Base-by-base conservation (phyloP, 202 grass and related monocot species). In the Dendrocalamus latiflorus region DNA sequence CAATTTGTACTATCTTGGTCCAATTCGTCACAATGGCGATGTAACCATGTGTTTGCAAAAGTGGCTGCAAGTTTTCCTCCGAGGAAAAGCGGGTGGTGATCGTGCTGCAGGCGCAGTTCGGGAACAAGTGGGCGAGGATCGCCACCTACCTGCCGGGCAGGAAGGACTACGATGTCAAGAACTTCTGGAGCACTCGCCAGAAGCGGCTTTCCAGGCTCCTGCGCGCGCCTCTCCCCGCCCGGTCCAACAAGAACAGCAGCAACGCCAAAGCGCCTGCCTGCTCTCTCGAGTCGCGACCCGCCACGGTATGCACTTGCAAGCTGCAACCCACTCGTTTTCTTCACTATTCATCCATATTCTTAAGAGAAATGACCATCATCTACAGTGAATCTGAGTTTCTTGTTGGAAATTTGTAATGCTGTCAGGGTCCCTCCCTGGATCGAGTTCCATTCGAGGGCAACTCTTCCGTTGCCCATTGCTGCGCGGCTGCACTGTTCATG, bases 91-190 rank as follows among this genome's bases (percentile, higher is more conserved):
- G 88, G 18, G 28, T 86, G 47, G 87, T 94, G 87, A 84, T 93
- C 45, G 84, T 88, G 75, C 62, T 97, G 18, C 91, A 93, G 85
- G 84, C 79, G 26, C 58, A 80, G 48, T 88, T 91, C 42, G 94
- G 91, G 36, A 97, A 97, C 67, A 97, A 91, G 67, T 97, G 94
- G 94, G 94, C 91, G 72, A 87, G 76, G 60, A 97, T 97, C 28
- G 82, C 89, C 25, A 83, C 87, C 18, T 82, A 87, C 41, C 76
- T 97, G 38, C 75, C 70, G n/a, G 94, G 91, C n/a, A 84, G 89
- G 82, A 97, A 89, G 43, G 91, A 97, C 79, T 91, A 90, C 39
- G 91, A 97, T 14, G 94, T 97, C 22, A 93, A 97, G 72, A 97
- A 97, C 67, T 90, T 97, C 75, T 97, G 94, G 94, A 93, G 89